Evolutionary conservation across 768 basidiomycete genomes (phyloP).

Genomic region (Hericium coralloides): DNA sequence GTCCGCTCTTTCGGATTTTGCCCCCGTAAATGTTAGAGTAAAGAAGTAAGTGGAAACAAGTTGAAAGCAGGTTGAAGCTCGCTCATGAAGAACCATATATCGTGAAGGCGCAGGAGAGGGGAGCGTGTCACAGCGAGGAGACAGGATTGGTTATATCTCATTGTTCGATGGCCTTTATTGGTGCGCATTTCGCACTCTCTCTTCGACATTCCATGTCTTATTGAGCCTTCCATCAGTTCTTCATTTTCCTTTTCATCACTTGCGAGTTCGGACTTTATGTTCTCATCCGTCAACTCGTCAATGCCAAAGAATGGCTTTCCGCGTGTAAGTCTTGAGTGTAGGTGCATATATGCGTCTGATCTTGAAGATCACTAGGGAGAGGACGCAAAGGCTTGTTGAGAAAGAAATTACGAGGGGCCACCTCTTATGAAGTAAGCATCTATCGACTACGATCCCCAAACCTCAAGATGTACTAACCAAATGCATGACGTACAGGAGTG

Average conservation of each 20-base stretch:
- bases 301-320: slow-evolving; percentile 86
- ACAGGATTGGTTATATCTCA: slow-evolving; percentile 68
- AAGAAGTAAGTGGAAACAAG: slow-evolving; percentile 41
- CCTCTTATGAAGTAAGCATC: slow-evolving; percentile 52
- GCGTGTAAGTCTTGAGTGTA: slow-evolving; percentile 49
- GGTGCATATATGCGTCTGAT: neutral
- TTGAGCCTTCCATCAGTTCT: slow-evolving; percentile 34
- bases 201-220: neutral
- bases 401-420: slow-evolving; percentile 63
- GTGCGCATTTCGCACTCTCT: slow-evolving; percentile 30
- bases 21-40: slow-evolving; percentile 82
- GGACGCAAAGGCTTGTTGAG: slow-evolving; percentile 77
- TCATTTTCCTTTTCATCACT: slow-evolving; percentile 79
- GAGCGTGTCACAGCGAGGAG: slow-evolving; percentile 26
- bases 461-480: neutral
- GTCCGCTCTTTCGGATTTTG: slow-evolving; percentile 78
- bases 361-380: slow-evolving; percentile 45
- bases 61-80: too few species aligned
- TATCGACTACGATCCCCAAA: slow-evolving; percentile 5
- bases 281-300: slow-evolving; percentile 84
- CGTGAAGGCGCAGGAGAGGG: slow-evolving; percentile 28
- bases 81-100: neutral
- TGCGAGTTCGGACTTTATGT: slow-evolving; percentile 84
- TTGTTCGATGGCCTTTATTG: slow-evolving; percentile 82
- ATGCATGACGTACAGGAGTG: slow-evolving; percentile 50